These are phyloP conservation scores for Neoboletus brunneissimus DNA, from an alignment of 768 basidiomycete genomes.

Conservation along the genomic window DNA sequence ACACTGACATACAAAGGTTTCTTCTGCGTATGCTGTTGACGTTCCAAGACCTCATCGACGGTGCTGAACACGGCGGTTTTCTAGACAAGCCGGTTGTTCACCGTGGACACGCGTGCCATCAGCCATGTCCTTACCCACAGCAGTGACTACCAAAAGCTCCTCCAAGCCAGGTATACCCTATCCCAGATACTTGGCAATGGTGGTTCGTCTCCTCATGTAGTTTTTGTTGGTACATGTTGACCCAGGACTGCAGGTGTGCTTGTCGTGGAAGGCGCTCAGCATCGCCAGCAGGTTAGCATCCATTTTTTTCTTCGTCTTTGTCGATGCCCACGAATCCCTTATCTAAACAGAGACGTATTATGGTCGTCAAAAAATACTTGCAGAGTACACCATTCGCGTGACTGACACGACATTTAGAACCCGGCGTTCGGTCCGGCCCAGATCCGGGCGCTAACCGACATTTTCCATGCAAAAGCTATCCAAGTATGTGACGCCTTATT, in stretches of 20 bases:
- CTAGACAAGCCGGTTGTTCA: conserved; percentile 45
- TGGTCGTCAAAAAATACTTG: conserved; percentile 32
- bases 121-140: conserved; percentile 56
- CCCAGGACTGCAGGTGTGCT: conserved; percentile 40
- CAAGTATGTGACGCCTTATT: conserved; percentile 35
- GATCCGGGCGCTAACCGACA: conserved; percentile 54
- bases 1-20: conserved; percentile 13
- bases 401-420: conserved; percentile 38
- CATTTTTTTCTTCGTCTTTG: neutral
- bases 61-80: neutral
- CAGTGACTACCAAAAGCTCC: conserved; percentile 49
- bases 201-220: neutral
- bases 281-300: conserved; percentile 36
- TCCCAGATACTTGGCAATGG: conserved; percentile 1
- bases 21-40: neutral
- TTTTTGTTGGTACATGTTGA: neutral
- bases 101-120: conserved; percentile 59
- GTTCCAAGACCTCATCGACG: too few relatives aligned
- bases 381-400: neutral
- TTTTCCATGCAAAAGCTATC: conserved; percentile 55
- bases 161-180: neutral
- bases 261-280: conserved; percentile 39
- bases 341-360: conserved; percentile 9
- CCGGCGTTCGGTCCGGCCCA: conserved; percentile 63
- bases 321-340: neutral